phyloP scores from a whole-genome alignment of 768 basidiomycete genomes.

The Termitomyces sp. region DNA sequence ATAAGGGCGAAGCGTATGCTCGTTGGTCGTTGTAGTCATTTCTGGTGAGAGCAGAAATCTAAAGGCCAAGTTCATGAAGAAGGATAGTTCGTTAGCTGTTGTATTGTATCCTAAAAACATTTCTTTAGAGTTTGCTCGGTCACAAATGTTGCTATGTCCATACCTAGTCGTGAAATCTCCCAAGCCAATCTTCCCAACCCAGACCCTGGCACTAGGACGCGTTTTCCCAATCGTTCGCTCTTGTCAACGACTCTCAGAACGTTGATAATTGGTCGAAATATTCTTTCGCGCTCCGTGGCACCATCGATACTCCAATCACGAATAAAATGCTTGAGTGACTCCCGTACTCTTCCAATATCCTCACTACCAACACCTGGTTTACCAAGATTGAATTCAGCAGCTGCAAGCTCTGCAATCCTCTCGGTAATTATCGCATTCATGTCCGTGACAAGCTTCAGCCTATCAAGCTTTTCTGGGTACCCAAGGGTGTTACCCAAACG shows the following conservation, averaged over 20 bases:
- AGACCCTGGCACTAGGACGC: constrained; percentile 60
- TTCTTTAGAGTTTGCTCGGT: neutral
- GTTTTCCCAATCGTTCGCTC: constrained; percentile 28
- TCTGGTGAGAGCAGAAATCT: constrained; percentile 53
- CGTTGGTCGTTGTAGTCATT: constrained; percentile 34
- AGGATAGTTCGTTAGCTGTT: constrained; percentile 62
- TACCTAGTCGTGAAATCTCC: constrained; percentile 63
- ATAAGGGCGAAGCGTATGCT: constrained; percentile 59
- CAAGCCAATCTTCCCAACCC: constrained; percentile 66
- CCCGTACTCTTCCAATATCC: constrained; percentile 50
- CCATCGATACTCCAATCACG: constrained; percentile 71
- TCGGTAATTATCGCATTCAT: constrained; percentile 36
- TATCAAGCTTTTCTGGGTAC: constrained; percentile 51
- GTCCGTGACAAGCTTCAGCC: constrained; percentile 36
- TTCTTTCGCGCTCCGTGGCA: constrained; percentile 45
- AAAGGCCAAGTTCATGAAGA: constrained; percentile 61
- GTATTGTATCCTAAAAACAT: constrained; percentile 44
- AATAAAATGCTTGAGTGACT: constrained; percentile 65
- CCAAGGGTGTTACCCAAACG: constrained; percentile 49
- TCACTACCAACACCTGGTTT: constrained; percentile 15
- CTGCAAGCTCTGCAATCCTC: constrained; percentile 38
- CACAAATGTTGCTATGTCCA: constrained; percentile 4
- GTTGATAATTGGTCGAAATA: constrained; percentile 55
- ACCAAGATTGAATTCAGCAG: constrained; percentile 25
- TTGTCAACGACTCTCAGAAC: constrained; percentile 32